Conservation (phyloP, 2,329 filamentous ascomycete genomes). For the Botrytis fabae region DNA sequence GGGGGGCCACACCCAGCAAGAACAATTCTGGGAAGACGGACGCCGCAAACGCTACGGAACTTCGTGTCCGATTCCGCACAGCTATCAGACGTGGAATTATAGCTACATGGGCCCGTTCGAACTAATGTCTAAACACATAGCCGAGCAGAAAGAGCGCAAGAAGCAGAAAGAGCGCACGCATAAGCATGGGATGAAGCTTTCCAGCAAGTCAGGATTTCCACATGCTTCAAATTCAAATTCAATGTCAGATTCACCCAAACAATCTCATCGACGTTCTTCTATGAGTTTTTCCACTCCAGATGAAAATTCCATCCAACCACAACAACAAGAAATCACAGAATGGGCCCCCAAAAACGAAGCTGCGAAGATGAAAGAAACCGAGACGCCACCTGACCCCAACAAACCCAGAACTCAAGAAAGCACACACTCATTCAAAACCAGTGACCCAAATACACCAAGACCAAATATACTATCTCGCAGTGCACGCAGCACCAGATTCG, state of each 20-base stretch:
- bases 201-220: not conserved
- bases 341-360: not conserved
- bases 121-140: not conserved
- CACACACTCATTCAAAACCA: not conserved
- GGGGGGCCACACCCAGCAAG: not conserved
- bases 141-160: not conserved
- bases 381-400: accelerated
- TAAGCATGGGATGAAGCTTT: not conserved
- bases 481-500: not conserved
- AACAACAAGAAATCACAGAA: not conserved
- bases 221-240: not conserved
- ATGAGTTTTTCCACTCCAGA: not conserved
- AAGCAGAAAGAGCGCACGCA: not conserved
- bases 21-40: not conserved
- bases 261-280: not conserved
- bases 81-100: not conserved
- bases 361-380: not conserved
- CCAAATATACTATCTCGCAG: not conserved
- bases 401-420: not conserved
- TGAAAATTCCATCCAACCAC: not conserved
- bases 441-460: not conserved
- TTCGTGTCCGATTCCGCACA: not conserved
- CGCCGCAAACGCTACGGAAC: not conserved
- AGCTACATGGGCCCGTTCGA: not conserved
- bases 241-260: not conserved